phyloP scores from a whole-genome alignment of 1,139 yeast species.

The Torulaspora pretoriensis region DNA sequence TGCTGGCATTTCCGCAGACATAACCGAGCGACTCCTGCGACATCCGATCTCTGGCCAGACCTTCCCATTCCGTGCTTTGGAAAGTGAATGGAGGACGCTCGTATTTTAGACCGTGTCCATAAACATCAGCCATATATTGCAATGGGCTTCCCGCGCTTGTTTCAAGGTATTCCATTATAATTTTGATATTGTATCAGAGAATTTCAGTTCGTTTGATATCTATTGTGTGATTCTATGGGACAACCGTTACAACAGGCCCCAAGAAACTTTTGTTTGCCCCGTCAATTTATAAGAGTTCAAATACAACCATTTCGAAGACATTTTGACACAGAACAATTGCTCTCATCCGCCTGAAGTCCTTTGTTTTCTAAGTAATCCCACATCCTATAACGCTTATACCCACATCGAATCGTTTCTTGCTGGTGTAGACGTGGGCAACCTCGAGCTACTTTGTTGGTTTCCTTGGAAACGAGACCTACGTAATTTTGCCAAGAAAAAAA shows the following conservation, averaged over 20 bases:
- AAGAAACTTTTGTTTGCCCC: too few species aligned
- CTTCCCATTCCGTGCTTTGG: slow-evolving; percentile 14
- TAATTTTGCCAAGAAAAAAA: slow-evolving; percentile 1
- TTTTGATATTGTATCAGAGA: not conserved
- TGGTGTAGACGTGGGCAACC: not conserved
- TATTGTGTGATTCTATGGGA: too few species aligned
- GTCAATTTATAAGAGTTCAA: too few species aligned
- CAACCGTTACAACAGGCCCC: too few species aligned
- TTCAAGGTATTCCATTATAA: slow-evolving; percentile 12
- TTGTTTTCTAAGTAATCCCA: not conserved
- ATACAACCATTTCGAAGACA: too few species aligned
- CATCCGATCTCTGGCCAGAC: slow-evolving; percentile 14
- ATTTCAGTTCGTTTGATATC: not conserved
- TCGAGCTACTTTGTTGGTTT: not conserved
- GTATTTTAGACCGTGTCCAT: slow-evolving; percentile 13
- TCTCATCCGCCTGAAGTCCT: too few species aligned
- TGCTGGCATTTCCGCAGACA: slow-evolving; percentile 16
- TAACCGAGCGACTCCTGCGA: slow-evolving; percentile 14
- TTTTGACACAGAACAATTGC: too few species aligned
- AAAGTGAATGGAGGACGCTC: slow-evolving; percentile 17
- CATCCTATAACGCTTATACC: not conserved
- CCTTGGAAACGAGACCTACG: not conserved
- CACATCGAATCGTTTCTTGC: too few species aligned
- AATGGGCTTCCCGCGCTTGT: slow-evolving; percentile 13
- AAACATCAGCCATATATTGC: slow-evolving; percentile 15